A percentile compares a stretch with the other conserved stretches of the same genome.
phyloP scores from a whole-genome alignment of 352 stramenopile species.

The Halophytophthora polymorphica region DNA sequence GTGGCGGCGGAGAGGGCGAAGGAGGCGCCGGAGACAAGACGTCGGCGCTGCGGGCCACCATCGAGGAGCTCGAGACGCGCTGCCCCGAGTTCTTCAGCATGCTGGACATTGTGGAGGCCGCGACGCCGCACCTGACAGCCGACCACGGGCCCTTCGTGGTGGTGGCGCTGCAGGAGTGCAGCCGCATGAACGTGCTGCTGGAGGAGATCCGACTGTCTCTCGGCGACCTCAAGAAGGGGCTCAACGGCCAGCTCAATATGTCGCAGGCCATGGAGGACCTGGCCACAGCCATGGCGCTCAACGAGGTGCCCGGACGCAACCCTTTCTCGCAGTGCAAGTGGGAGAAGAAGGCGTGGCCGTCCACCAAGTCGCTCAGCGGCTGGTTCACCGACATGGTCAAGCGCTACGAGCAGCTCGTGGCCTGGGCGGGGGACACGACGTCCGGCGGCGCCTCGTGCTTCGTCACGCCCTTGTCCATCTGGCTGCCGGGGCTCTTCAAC shows the following conservation, averaged over 20 bases:
- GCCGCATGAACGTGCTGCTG: constrained; percentile 93
- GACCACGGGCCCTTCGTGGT: constrained; percentile 93
- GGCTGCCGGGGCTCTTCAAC: constrained; percentile 95
- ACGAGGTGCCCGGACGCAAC: constrained; percentile 93
- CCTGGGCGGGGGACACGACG: constrained; percentile 77
- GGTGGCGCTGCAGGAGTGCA: constrained; percentile 93
- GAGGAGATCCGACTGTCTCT: constrained; percentile 90
- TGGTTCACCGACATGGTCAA: constrained; percentile 94
- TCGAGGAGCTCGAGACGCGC: constrained; percentile 89
- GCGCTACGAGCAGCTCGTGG: constrained; percentile 86
- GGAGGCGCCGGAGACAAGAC: constrained; percentile 76
- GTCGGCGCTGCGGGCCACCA: constrained; percentile 72
- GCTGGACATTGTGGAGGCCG: constrained; percentile 87
- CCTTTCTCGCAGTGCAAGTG: constrained; percentile 95
- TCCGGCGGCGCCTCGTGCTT: constrained; percentile 44
- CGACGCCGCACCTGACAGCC: constrained; percentile 83
- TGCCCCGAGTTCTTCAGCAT: constrained; percentile 92
- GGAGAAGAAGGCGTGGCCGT: constrained; percentile 95
- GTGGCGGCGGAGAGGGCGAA: constrained; percentile 27
- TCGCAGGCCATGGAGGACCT: constrained; percentile 94
- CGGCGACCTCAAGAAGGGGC: constrained; percentile 93
- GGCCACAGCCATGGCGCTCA: constrained; percentile 87
- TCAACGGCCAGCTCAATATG: constrained; percentile 96
- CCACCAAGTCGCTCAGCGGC: constrained; percentile 89
- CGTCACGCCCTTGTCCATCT: constrained; percentile 92